These are phyloP conservation scores for Aspergillus floridensis DNA, from an alignment of 2,329 filamentous ascomycete genomes.

Conservation along the genomic window DNA sequence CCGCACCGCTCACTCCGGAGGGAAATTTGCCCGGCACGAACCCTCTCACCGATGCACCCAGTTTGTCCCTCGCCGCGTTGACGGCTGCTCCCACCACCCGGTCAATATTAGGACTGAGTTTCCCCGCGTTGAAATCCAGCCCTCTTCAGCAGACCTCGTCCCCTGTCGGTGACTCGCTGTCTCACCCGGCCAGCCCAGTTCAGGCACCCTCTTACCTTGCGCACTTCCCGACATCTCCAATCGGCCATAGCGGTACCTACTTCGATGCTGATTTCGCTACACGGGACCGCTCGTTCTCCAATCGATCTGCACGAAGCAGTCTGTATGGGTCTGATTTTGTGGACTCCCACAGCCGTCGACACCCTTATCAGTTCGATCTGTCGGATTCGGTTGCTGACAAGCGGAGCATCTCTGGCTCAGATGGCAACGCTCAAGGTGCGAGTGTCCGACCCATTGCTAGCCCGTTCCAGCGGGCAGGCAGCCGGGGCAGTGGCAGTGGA, in stretches of 20 bases:
- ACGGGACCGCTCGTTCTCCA: slow-evolving; percentile 44
- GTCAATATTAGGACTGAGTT: slow-evolving; percentile 37
- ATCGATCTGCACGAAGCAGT: slow-evolving; percentile 40
- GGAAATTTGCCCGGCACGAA: slow-evolving; percentile 56
- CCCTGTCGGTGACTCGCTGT: slow-evolving; percentile 30
- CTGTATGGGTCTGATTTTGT: slow-evolving; percentile 35
- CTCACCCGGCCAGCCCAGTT: slow-evolving; percentile 35
- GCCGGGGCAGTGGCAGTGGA: slow-evolving; percentile 50
- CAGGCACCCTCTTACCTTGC: slow-evolving; percentile 32
- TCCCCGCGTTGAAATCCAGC: slow-evolving; percentile 35
- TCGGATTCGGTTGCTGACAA: slow-evolving; percentile 32
- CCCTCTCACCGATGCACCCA: slow-evolving; percentile 31
- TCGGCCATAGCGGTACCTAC: slow-evolving; percentile 30
- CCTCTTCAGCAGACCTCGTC: slow-evolving; percentile 37
- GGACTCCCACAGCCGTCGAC: slow-evolving; percentile 27
- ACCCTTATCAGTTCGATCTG: slow-evolving; percentile 31
- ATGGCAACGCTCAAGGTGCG: slow-evolving; percentile 35
- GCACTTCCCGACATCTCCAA: slow-evolving; percentile 35
- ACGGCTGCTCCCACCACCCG: slow-evolving; percentile 31
- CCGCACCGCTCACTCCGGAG: slow-evolving; percentile 58
- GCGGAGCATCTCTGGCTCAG: slow-evolving; percentile 30
- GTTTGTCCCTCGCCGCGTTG: slow-evolving; percentile 22
- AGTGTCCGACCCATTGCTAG: slow-evolving; percentile 38
- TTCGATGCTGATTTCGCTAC: slow-evolving; percentile 32
- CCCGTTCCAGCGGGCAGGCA: slow-evolving; percentile 43